These are phyloP conservation scores for Pythium vanterpoolii DNA, from an alignment of 352 stramenopile species.

Conservation along the genomic window DNA sequence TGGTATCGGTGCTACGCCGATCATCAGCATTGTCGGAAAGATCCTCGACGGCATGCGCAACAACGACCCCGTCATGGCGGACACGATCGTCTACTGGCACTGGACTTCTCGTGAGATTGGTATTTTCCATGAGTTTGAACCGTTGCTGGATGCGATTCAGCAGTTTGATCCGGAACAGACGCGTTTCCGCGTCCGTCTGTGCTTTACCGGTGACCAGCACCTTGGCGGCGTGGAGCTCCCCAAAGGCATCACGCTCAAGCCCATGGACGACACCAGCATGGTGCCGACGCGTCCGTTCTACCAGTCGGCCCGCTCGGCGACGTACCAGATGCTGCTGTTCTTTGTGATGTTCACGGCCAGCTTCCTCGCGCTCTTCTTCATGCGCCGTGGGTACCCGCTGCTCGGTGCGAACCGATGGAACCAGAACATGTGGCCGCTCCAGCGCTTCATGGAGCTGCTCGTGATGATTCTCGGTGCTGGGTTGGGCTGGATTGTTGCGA, in stretches of 20 bases:
- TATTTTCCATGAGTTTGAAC: constrained; percentile 85
- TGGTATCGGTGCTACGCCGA: constrained; percentile 87
- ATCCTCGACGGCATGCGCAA: constrained; percentile 80
- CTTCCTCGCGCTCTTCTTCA: constrained; percentile 68
- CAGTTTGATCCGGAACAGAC: constrained; percentile 66
- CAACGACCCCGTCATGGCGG: constrained; percentile 62
- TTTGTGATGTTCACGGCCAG: constrained; percentile 77
- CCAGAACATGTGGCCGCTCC: constrained; percentile 81
- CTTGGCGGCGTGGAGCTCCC: constrained; percentile 67
- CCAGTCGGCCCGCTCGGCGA: constrained; percentile 60
- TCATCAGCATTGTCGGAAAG: constrained; percentile 87
- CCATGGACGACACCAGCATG: constrained; percentile 81
- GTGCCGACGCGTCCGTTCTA: constrained; percentile 76
- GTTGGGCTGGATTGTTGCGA: constrained; percentile 56
- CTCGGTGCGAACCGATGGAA: constrained; percentile 52
- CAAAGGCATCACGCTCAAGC: constrained; percentile 71
- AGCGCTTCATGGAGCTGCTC: constrained; percentile 74
- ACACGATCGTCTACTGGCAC: constrained; percentile 81
- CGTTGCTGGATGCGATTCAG: constrained; percentile 71
- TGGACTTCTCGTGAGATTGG: constrained; percentile 82
- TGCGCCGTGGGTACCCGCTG: constrained; percentile 69
- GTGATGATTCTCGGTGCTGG: constrained; percentile 63
- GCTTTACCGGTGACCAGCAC: constrained; percentile 81
- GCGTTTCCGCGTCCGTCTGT: constrained; percentile 69
- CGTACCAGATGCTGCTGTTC: constrained; percentile 75